Percentiles rank a stretch among this genome's conserved stretches.
Conservation (phyloP, 2,329 filamentous ascomycete species). For the Fusarium sp. region DNA sequence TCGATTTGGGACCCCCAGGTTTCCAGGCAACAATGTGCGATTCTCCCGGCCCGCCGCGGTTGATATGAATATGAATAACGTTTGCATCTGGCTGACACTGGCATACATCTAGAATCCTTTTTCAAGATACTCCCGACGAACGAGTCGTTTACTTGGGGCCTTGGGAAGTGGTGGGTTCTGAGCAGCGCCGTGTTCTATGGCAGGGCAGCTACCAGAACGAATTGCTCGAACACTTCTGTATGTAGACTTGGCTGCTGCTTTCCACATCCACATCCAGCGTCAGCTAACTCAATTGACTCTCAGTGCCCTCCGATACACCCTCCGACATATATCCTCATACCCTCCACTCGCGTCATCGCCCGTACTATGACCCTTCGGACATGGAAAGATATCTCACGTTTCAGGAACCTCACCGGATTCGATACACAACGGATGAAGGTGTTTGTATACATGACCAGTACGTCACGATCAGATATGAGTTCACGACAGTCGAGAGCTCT, state of each 20-base stretch:
- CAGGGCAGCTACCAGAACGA: constrained; percentile 63
- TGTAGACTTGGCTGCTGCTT: constrained; percentile 29
- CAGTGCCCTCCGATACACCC: constrained; percentile 58
- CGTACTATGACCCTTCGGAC: constrained; percentile 59
- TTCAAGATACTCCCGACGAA: constrained; percentile 59
- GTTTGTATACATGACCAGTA: constrained; percentile 59
- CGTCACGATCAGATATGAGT: constrained; percentile 60
- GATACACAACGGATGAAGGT: constrained; percentile 58
- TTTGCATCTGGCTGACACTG: constrained; percentile 35
- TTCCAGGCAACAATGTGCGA: constrained; percentile 64
- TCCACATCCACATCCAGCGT: not conserved
- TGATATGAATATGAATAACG: not conserved
- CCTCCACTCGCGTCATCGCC: constrained; percentile 60
- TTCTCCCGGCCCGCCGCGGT: not conserved
- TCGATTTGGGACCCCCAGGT: constrained; percentile 62
- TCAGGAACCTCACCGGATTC: constrained; percentile 57
- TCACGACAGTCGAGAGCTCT: constrained; percentile 58
- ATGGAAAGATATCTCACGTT: constrained; percentile 61
- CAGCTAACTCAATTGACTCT: constrained; percentile 9
- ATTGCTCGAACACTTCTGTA: constrained; percentile 61
- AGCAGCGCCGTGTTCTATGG: constrained; percentile 61
- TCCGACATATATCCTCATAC: constrained; percentile 59
- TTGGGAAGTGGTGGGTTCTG: constrained; percentile 60
- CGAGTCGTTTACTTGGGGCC: constrained; percentile 62
- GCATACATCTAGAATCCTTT: constrained; percentile 55